phyloP scores from a whole-genome alignment of 1,139 yeast species.

The Suhomyces ambrosiae region DNA sequence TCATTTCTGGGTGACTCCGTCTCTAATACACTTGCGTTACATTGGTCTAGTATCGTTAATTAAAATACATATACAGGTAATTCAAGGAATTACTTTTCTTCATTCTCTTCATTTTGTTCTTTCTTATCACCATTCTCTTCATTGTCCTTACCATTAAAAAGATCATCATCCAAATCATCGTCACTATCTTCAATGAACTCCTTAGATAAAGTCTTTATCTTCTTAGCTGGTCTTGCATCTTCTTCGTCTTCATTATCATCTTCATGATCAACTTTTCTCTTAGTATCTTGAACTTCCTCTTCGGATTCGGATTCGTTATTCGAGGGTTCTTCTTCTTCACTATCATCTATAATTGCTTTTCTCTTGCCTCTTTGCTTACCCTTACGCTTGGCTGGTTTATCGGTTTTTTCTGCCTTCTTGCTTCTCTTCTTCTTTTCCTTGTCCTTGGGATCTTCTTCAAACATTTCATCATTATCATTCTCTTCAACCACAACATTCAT shows the following conservation, averaged over 20 bases:
- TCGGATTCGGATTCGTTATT: constrained; percentile 12
- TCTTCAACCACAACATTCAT: constrained; percentile 36
- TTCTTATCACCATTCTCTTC: constrained; percentile 21
- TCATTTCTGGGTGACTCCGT: too few species aligned
- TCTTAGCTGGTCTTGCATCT: constrained; percentile 23
- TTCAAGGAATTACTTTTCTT: constrained; percentile 18
- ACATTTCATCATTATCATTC: constrained; percentile 34
- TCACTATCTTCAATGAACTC: constrained; percentile 59
- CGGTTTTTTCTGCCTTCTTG: constrained; percentile 20
- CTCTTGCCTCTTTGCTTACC: constrained; percentile 21
- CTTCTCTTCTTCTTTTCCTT: constrained; percentile 23
- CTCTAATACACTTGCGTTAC: too few species aligned
- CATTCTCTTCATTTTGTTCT: constrained; percentile 19
- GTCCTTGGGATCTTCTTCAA: constrained; percentile 23
- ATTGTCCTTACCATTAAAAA: constrained; percentile 17
- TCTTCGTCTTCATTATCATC: constrained; percentile 20
- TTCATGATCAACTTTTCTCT: constrained; percentile 13
- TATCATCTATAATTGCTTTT: constrained; percentile 25
- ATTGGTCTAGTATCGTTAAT: background rate
- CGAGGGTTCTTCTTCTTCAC: constrained; percentile 22
- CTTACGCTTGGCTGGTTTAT: constrained; percentile 11
- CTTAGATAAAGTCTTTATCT: constrained; percentile 42
- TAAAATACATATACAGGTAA: background rate
- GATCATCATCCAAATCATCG: constrained; percentile 41
- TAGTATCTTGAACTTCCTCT: constrained; percentile 16